Percentiles rank a stretch among this genome's conserved stretches.
Conservation (phyloP, 768 basidiomycete species). For the Xerocomus brunneocitrinus region DNA sequence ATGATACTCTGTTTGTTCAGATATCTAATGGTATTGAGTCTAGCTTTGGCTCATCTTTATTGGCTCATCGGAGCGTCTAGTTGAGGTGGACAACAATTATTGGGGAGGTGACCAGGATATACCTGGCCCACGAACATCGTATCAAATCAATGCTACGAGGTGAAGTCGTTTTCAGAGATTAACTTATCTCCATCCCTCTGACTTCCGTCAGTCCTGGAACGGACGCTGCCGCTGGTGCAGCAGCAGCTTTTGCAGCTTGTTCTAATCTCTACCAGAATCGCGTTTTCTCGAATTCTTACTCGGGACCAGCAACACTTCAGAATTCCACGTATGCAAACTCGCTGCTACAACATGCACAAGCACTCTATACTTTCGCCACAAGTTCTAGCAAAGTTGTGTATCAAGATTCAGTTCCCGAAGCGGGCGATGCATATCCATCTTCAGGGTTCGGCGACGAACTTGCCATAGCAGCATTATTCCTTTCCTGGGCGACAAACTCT, state of each 20-base stretch:
- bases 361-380: conserved; percentile 73
- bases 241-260: conserved; percentile 86
- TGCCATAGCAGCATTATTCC: conserved; percentile 68
- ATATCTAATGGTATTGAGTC: conserved; percentile 54
- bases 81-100: conserved; percentile 65
- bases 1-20: conserved; percentile 71
- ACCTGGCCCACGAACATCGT: conserved; percentile 69
- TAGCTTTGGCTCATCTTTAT: not conserved
- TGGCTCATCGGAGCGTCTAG: conserved; percentile 30
- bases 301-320: conserved; percentile 60
- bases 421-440: conserved; percentile 63
- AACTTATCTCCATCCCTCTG: not conserved
- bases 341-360: conserved; percentile 68
- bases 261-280: conserved; percentile 72
- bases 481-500: conserved; percentile 67
- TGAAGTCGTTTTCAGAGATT: conserved; percentile 12
- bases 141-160: conserved; percentile 69
- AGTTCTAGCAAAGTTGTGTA: conserved; percentile 61
- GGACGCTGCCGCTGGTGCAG: conserved; percentile 78
- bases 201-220: conserved; percentile 62
- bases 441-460: conserved; percentile 72
- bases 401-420: conserved; percentile 64
- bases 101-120: conserved; percentile 87
- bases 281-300: conserved; percentile 49
- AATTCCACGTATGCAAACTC: conserved; percentile 69